phyloP scores from a whole-genome alignment of 2,329 filamentous ascomycete genomes.

The Curvularia eragrostidis region DNA sequence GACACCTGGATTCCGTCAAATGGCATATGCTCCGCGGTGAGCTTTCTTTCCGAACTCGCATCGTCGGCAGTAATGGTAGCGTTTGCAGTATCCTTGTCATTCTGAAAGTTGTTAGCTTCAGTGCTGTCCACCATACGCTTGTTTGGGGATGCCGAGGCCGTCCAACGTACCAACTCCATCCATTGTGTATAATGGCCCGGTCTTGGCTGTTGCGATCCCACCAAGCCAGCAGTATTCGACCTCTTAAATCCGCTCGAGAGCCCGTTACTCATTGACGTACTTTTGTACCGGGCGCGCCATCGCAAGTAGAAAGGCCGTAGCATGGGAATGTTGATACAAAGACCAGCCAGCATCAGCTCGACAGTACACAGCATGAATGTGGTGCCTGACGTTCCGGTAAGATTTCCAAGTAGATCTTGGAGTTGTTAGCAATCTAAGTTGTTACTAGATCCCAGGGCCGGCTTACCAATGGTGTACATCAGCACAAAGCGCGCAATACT shows the following conservation, averaged over 20 bases:
- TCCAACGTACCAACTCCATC: constrained; percentile 30
- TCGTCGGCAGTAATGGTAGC: constrained; percentile 26
- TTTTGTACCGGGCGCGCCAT: constrained; percentile 29
- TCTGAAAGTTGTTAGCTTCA: constrained; percentile 16
- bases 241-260: constrained; percentile 13
- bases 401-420: constrained; percentile 27
- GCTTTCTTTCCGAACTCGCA: constrained; percentile 29
- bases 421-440: constrained; percentile 1
- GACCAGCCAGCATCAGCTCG: constrained; percentile 32
- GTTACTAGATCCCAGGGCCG: too few relatives aligned
- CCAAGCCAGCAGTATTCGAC: constrained; percentile 14
- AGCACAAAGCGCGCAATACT: constrained; percentile 32
- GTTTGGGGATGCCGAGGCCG: not conserved
- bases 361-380: constrained; percentile 34
- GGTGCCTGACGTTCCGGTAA: constrained; percentile 31
- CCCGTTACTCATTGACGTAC: constrained; percentile 9
- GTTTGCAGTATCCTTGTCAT: constrained; percentile 27
- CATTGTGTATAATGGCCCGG: constrained; percentile 28
- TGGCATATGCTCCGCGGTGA: constrained; percentile 19
- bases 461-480: constrained; percentile 27
- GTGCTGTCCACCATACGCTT: not conserved
- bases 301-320: constrained; percentile 31
- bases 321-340: constrained; percentile 36
- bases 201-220: constrained; percentile 11
- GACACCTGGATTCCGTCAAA: constrained; percentile 26